Evolutionary conservation across 345 rosid species (phyloP), one percentile per base, ranked within the genome.

Genomic region (Brassica nigra): DNA sequence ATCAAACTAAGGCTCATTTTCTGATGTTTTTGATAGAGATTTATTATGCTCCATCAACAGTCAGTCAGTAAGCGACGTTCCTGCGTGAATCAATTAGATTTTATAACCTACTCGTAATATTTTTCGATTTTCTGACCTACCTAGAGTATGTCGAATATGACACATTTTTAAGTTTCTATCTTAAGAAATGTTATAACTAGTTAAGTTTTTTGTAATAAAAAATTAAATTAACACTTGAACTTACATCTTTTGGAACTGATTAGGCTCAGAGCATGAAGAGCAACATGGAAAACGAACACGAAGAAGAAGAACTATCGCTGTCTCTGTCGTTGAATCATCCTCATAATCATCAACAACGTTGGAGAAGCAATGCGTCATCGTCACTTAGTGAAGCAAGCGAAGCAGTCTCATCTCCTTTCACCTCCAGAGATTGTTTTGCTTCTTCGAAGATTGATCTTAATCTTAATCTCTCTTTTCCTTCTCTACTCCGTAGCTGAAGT

Each of bases 371-470:
- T 80, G 76, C 71, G 12, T 69, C 83, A 75, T 80, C 83, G 16
- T 69, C 83, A 8, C 62, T 63, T 0, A 75, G 79, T 75, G 83
- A 75, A 75, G 76, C 62, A 2, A 80, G 83, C 8, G 83, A 69
- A 69, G 79, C 83, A 52, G 62, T 62, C 20, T 80, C 83, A 42
- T 75, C 79, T 66, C 81, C 77, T 39, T 78, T 49, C 74, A 49
- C 63, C 66, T 74, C 63, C 44, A 68, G 78, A 74, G 82, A 79
- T 28, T 79, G 82, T 31, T 80, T 68, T 62, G 79, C 61, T 74
- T 80, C 83, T 52, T 70, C 83, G 0, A 80, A 80, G 71, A 80
- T 80, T 55, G 83, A 80, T 70, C 83, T 80, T 54, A 75, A 70
- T 55, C 79, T 75, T 64, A 80, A 80, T 64, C 83, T 80, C 79